These are phyloP conservation scores for Apodospora peruviana DNA, from an alignment of 495 filamentous ascomycete species.

Conservation along the genomic window DNA sequence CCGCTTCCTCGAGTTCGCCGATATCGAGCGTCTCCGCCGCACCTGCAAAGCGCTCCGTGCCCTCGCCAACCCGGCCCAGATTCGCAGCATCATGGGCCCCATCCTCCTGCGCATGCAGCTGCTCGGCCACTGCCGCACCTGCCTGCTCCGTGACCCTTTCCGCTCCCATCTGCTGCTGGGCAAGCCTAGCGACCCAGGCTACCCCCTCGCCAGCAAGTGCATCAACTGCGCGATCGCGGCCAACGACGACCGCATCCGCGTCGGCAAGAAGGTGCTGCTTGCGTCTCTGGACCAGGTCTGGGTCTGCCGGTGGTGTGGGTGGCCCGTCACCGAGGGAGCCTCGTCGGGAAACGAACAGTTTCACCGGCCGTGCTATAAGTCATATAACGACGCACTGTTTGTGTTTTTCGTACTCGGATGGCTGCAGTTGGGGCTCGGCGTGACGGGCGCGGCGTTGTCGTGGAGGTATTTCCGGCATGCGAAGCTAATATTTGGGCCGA, in stretches of 20 bases:
- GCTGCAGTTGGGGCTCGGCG: constrained; percentile 20
- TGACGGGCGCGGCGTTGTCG: constrained; percentile 16
- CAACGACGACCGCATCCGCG: constrained; percentile 15
- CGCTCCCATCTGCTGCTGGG: constrained; percentile 15
- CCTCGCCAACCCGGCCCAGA: constrained; percentile 12
- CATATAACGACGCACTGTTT: constrained; percentile 19
- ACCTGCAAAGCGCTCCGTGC: constrained; percentile 25
- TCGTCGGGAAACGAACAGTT: constrained; percentile 19
- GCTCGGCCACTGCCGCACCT: constrained; percentile 20
- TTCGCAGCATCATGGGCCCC: constrained; percentile 18
- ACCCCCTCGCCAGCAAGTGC: constrained; percentile 21
- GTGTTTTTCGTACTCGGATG: constrained; percentile 21
- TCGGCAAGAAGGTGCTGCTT: constrained; percentile 17
- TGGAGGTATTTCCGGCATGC: constrained; percentile 20
- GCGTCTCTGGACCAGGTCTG: constrained; percentile 14
- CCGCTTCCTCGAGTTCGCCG: constrained; percentile 18
- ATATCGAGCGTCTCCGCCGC: constrained; percentile 23
- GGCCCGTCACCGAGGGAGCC: constrained; percentile 12
- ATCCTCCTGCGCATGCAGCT: constrained; percentile 11
- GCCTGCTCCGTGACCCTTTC: constrained; percentile 16
- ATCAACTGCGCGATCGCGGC: constrained; percentile 17
- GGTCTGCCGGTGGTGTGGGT: constrained; percentile 27
- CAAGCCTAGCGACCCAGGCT: constrained; percentile 10
- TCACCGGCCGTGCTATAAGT: constrained; percentile 20
- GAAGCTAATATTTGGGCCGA: constrained; percentile 19